A percentile compares a stretch with the other conserved stretches of the same genome.
Evolutionary conservation across 306 rosid species (phyloP).

Genomic region (Cucumis melo): DNA sequence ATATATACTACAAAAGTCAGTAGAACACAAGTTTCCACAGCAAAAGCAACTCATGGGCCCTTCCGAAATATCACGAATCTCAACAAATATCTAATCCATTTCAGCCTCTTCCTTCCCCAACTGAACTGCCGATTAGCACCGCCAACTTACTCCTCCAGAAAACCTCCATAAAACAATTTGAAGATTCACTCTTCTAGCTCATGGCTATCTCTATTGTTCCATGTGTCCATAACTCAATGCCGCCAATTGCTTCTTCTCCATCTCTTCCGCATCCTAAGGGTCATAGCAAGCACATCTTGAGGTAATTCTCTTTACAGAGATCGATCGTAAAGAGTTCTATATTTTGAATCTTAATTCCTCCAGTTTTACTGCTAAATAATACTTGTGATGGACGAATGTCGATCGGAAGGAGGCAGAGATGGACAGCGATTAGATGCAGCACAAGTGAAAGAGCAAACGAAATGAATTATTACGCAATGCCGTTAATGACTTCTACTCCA

Average conservation of each 20-base stretch:
- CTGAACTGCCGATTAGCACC: background rate
- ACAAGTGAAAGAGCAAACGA: slow-evolving; percentile 10
- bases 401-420: slow-evolving; percentile 18
- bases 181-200: background rate
- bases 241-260: slow-evolving; percentile 20
- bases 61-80: background rate
- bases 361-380: background rate
- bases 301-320: slow-evolving; percentile 23
- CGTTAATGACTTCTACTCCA: slow-evolving; percentile 12
- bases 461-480: slow-evolving; percentile 29
- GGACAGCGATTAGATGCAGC: slow-evolving; percentile 32
- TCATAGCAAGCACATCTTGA: slow-evolving; percentile 16
- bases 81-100: background rate
- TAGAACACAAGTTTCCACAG: background rate
- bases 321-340: background rate
- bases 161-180: background rate
- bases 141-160: background rate
- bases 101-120: background rate
- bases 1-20: background rate
- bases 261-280: slow-evolving; percentile 17
- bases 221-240: slow-evolving; percentile 11
- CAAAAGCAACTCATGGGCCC: background rate
- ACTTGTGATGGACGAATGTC: background rate
- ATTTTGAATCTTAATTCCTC: background rate
- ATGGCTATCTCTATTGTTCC: slow-evolving; percentile 25